These are phyloP conservation scores for Ophiosphaerella herpotricha DNA, from an alignment of 2,329 filamentous ascomycete genomes.

Conservation along the genomic window DNA sequence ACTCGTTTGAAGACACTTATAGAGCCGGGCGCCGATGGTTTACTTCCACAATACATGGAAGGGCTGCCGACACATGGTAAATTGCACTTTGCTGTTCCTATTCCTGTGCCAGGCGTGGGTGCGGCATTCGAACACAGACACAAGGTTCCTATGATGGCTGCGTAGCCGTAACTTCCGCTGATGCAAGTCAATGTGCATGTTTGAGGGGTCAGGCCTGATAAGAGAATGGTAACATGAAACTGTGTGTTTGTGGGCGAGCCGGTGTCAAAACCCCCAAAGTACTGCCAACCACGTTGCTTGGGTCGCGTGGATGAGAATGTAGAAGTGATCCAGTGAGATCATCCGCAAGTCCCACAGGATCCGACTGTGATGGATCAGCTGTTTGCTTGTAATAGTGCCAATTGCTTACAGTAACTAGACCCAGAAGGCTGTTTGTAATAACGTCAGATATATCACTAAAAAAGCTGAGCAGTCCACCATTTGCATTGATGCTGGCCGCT, in stretches of 20 bases:
- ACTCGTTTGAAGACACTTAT: too few relatives aligned
- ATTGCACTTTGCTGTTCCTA: too few relatives aligned
- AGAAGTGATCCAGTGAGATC: not conserved
- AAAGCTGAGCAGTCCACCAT: not conserved
- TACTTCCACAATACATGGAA: too few relatives aligned
- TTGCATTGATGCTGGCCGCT: not conserved
- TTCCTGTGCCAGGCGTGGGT: too few relatives aligned
- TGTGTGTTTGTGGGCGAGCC: not conserved
- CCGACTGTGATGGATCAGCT: not conserved
- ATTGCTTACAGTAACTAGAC: constrained; percentile 3
- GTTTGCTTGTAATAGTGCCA: too few relatives aligned
- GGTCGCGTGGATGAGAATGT: constrained; percentile 8
- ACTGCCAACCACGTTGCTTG: constrained; percentile 5
- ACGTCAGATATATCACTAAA: not conserved
- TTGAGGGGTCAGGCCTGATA: too few relatives aligned
- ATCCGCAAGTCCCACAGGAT: not conserved
- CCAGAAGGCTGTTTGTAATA: not conserved
- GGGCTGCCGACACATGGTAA: too few relatives aligned
- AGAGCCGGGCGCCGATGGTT: too few relatives aligned
- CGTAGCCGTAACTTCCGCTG: too few relatives aligned
- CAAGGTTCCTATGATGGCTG: too few relatives aligned
- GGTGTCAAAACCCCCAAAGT: constrained; percentile 9
- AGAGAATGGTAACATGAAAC: not conserved
- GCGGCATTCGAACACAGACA: too few relatives aligned
- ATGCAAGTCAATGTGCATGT: too few relatives aligned